These are phyloP conservation scores for Cucurbita maxima DNA, from an alignment of 306 rosid species.

Conservation along the genomic window DNA sequence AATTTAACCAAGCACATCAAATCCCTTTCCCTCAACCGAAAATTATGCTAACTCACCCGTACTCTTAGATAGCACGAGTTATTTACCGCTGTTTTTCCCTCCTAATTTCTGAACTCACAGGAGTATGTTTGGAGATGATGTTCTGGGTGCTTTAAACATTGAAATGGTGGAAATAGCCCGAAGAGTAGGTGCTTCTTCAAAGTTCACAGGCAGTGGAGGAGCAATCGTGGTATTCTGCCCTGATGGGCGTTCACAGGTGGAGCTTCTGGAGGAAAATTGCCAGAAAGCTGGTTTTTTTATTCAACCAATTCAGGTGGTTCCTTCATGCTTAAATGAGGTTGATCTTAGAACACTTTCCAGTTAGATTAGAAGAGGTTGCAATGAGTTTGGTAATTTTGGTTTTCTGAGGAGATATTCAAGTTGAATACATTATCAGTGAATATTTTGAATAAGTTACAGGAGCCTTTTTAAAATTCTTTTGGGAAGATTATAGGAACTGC, in stretches of 20 bases:
- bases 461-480: not conserved
- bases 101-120: slow-evolving; percentile 14
- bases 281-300: slow-evolving; percentile 48
- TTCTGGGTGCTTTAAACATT: slow-evolving; percentile 61
- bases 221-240: slow-evolving; percentile 83
- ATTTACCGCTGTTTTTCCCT: not conserved
- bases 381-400: not conserved
- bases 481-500: not conserved
- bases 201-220: slow-evolving; percentile 97
- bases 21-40: not conserved
- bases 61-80: not conserved
- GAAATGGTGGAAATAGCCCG: slow-evolving; percentile 86
- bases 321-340: slow-evolving; percentile 48
- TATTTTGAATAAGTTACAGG: not conserved
- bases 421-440: not conserved
- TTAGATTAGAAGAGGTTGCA: not conserved
- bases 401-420: not conserved
- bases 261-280: slow-evolving; percentile 60
- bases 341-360: slow-evolving; percentile 33
- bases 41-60: not conserved
- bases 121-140: slow-evolving; percentile 80
- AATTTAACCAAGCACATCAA: not conserved
- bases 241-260: slow-evolving; percentile 52
- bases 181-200: slow-evolving; percentile 80
- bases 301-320: slow-evolving; percentile 30